A percentile compares a stretch with the other conserved stretches of the same genome.
Evolutionary conservation across 208 protist genomes (phyloP).

Genomic region (Leishmania major): DNA sequence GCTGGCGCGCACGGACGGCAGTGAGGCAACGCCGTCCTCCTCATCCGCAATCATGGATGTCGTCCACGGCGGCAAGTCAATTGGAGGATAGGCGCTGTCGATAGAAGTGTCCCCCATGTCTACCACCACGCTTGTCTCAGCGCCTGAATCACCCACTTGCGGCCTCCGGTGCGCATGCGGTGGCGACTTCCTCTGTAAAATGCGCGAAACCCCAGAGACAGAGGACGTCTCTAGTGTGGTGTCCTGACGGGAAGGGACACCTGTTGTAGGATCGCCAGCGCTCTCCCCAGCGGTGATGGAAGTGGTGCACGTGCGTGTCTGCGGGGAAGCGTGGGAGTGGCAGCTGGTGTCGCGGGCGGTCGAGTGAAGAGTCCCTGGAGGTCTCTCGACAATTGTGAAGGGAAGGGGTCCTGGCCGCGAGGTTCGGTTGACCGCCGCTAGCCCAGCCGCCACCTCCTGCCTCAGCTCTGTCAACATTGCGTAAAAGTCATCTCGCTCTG

Average conservation of each 20-base stretch:
- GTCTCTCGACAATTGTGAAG: slow-evolving; percentile 32
- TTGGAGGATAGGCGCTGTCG: slow-evolving; percentile 27
- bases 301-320: background rate
- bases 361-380: background rate
- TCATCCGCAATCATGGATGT: slow-evolving; percentile 9
- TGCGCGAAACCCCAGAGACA: slow-evolving; percentile 4
- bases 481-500: slow-evolving; percentile 28
- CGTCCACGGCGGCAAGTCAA: slow-evolving; percentile 25
- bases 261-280: background rate
- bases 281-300: background rate
- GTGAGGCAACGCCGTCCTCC: slow-evolving; percentile 4
- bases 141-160: background rate
- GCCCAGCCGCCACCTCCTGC: slow-evolving; percentile 28
- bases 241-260: background rate
- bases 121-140: slow-evolving; percentile 15
- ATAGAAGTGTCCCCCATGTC: slow-evolving; percentile 40
- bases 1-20: slow-evolving; percentile 21
- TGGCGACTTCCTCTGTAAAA: background rate
- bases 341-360: background rate
- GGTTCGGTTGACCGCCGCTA: slow-evolving; percentile 8
- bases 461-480: slow-evolving; percentile 42
- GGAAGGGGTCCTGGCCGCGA: slow-evolving; percentile 1
- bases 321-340: background rate
- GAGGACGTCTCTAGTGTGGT: slow-evolving; percentile 1
- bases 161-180: background rate